Percentiles rank a stretch among this genome's conserved stretches.
Conservation (phyloP, 208 protist species). For the Naegleria fowleri region DNA sequence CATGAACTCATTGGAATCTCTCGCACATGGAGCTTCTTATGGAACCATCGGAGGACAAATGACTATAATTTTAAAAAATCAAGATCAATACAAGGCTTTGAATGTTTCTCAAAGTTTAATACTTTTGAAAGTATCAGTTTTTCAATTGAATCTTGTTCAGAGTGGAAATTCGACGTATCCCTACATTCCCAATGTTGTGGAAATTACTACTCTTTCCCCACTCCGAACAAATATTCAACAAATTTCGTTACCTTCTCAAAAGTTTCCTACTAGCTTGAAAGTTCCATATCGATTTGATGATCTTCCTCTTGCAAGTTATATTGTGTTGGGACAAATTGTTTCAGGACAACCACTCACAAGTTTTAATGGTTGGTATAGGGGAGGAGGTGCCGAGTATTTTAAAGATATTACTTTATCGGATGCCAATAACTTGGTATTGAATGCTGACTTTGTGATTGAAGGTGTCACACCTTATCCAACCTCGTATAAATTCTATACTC, state of each 20-base stretch:
- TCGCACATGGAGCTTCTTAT: too few relatives aligned
- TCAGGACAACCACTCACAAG: background rate
- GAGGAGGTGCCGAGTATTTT: background rate
- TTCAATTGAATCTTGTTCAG: background rate
- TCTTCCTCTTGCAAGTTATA: background rate
- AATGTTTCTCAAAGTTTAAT: background rate
- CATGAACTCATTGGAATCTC: too few relatives aligned
- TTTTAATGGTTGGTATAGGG: background rate
- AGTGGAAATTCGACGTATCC: background rate
- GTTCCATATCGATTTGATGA: background rate
- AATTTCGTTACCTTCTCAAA: background rate
- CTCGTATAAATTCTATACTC: background rate
- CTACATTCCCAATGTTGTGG: background rate
- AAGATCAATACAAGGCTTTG: background rate
- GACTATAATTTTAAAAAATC: background rate
- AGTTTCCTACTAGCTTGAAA: background rate
- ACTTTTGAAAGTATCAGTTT: background rate
- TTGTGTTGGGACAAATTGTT: background rate
- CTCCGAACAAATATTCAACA: background rate
- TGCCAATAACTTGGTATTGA: background rate
- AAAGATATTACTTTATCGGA: background rate
- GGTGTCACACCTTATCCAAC: background rate
- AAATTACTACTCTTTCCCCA: background rate
- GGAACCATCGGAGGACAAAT: background rate
- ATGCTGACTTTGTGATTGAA: background rate